These are phyloP conservation scores for Forsythia suspensa DNA, from an alignment of 257 asterid species.

Conservation along the genomic window DNA sequence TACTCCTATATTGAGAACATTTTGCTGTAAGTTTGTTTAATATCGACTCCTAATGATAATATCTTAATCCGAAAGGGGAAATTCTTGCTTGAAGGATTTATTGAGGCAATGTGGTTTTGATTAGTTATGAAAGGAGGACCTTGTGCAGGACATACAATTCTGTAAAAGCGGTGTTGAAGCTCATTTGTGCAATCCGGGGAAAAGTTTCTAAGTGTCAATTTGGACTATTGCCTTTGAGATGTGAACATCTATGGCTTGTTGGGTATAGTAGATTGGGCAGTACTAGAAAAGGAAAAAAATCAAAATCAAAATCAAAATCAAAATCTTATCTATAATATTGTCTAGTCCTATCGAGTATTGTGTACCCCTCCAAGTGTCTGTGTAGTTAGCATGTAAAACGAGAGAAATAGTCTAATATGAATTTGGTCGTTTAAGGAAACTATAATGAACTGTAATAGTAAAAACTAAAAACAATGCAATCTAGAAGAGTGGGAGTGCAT, in stretches of 20 bases:
- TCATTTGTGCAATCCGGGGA: not conserved
- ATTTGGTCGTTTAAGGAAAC: slow-evolving; percentile 2
- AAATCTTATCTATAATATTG: too few relatives aligned
- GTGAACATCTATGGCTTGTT: not conserved
- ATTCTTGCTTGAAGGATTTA: slow-evolving; percentile 7
- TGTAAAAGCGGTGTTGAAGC: not conserved
- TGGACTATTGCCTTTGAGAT: not conserved
- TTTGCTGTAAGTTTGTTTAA: too few relatives aligned
- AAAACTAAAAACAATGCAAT: not conserved
- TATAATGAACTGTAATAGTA: not conserved
- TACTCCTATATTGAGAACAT: slow-evolving; percentile 8
- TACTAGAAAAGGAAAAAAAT: not conserved
- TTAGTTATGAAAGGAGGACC: slow-evolving; percentile 11
- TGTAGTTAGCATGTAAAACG: not conserved
- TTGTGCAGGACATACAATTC: not conserved
- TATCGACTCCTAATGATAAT: not conserved
- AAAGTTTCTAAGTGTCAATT: not conserved
- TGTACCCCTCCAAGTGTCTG: not conserved
- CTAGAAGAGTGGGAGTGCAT: not conserved
- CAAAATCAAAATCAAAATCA: too few relatives aligned
- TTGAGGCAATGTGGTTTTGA: not conserved
- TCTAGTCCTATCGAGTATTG: not conserved
- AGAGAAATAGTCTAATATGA: not conserved
- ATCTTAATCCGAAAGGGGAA: not conserved
- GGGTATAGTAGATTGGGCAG: not conserved